Evolutionary conservation across 2,329 filamentous ascomycete genomes (phyloP).

Genomic region (Trichoderma atrobrunneum): DNA sequence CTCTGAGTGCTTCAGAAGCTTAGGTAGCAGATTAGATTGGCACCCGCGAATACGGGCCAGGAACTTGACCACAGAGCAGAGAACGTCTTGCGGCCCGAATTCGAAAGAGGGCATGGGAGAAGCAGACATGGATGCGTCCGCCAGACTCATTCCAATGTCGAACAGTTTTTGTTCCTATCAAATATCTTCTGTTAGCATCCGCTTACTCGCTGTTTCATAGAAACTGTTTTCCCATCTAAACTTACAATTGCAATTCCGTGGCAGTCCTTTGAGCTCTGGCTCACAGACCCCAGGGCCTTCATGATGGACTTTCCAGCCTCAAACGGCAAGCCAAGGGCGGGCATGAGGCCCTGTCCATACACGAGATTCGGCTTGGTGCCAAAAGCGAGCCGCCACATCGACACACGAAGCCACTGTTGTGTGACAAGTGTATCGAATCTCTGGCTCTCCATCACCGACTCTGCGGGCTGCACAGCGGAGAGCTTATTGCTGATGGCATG

Average conservation of each 20-base stretch:
- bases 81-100: conserved; percentile 30
- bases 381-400: conserved; percentile 33
- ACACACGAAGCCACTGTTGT: conserved; percentile 33
- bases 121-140: conserved; percentile 27
- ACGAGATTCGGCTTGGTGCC: conserved; percentile 27
- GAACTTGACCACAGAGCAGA: conserved; percentile 29
- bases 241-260: conserved; percentile 34
- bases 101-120: conserved; percentile 26
- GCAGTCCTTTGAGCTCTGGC: conserved; percentile 30
- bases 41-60: conserved; percentile 28
- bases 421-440: conserved; percentile 34
- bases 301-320: conserved; percentile 33
- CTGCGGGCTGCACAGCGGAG: conserved; percentile 27
- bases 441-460: conserved; percentile 33
- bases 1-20: conserved; percentile 25
- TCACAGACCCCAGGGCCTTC: conserved; percentile 27
- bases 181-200: neutral
- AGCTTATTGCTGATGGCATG: conserved; percentile 29
- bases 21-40: conserved; percentile 30
- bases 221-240: fast-evolving
- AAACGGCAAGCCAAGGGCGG: conserved; percentile 27
- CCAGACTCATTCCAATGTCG: conserved; percentile 32
- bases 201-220: no score
- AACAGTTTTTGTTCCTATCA: conserved; percentile 34
- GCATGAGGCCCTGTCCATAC: conserved; percentile 22